phyloP scores from a whole-genome alignment of 306 rosid species.

The Medicago lupulina region DNA sequence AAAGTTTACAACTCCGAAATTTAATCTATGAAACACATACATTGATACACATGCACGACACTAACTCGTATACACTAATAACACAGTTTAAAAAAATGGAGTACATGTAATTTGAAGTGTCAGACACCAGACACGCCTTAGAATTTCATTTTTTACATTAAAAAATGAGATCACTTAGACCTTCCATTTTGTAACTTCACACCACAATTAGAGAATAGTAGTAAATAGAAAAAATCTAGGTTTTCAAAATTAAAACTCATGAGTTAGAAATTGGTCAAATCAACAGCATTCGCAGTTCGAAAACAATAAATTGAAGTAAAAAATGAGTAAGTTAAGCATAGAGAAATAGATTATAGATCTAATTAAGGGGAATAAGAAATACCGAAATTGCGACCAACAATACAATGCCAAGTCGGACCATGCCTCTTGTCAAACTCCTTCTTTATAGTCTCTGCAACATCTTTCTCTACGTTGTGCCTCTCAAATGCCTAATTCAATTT shows the following conservation, averaged over 20 bases:
- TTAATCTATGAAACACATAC: neutral
- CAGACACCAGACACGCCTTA: neutral
- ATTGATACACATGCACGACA: neutral
- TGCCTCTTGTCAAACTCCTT: slow-evolving; percentile 90
- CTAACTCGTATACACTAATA: neutral
- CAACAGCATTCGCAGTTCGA: slow-evolving; percentile 33
- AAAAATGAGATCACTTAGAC: neutral
- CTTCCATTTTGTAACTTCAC: too few species aligned
- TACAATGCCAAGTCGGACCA: slow-evolving; percentile 98
- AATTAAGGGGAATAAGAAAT: slow-evolving; percentile 32
- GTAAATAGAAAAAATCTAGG: neutral
- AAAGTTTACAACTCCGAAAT: neutral
- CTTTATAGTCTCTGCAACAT: slow-evolving; percentile 90
- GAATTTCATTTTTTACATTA: neutral
- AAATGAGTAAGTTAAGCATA: slow-evolving; percentile 28
- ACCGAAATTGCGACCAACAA: slow-evolving; percentile 98
- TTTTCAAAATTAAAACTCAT: slow-evolving; percentile 10
- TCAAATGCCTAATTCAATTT: slow-evolving; percentile 73
- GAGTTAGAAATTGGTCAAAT: neutral
- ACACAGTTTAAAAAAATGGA: neutral
- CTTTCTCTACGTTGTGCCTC: slow-evolving; percentile 85
- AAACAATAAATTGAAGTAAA: slow-evolving; percentile 13
- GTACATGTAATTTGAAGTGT: too few species aligned
- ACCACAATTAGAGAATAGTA: neutral
- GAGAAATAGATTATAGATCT: slow-evolving; percentile 43